phyloP scores from a whole-genome alignment of 441 rosid species.

The Sinapis alba region DNA sequence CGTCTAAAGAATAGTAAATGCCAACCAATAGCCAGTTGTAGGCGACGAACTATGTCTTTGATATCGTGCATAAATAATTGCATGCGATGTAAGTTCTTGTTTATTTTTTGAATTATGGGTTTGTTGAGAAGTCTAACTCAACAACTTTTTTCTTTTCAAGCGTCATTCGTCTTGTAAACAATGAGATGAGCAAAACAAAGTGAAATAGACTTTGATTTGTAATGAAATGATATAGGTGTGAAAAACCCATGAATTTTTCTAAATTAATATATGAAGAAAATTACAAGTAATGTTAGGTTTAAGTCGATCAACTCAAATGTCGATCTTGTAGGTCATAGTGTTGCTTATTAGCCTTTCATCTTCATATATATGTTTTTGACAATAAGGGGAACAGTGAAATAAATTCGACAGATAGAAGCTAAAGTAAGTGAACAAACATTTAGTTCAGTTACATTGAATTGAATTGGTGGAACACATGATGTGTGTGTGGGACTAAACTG shows the following conservation, averaged over 20 bases:
- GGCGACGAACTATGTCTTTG: constrained; percentile 19
- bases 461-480: constrained; percentile 33
- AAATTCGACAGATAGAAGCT: constrained; percentile 21
- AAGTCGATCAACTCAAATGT: constrained; percentile 4
- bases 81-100: constrained; percentile 20
- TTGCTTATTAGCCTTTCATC: constrained; percentile 20
- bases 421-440: constrained; percentile 28
- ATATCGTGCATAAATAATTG: constrained; percentile 31
- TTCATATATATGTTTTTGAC: constrained; percentile 1
- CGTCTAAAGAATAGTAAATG: constrained; percentile 24
- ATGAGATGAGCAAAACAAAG: not conserved
- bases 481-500: constrained; percentile 36
- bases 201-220: constrained; percentile 8
- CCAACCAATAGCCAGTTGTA: constrained; percentile 42
- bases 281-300: not conserved
- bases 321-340: constrained; percentile 24
- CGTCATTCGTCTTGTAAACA: not conserved
- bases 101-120: not conserved
- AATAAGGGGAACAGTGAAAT: not conserved
- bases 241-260: constrained; percentile 8
- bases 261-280: not conserved
- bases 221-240: not conserved
- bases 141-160: constrained; percentile 4
- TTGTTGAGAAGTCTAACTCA: constrained; percentile 27
- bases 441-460: constrained; percentile 29